phyloP scores from a whole-genome alignment of 73 alveolate genomes.

The Tetrahymena elliotti region DNA sequence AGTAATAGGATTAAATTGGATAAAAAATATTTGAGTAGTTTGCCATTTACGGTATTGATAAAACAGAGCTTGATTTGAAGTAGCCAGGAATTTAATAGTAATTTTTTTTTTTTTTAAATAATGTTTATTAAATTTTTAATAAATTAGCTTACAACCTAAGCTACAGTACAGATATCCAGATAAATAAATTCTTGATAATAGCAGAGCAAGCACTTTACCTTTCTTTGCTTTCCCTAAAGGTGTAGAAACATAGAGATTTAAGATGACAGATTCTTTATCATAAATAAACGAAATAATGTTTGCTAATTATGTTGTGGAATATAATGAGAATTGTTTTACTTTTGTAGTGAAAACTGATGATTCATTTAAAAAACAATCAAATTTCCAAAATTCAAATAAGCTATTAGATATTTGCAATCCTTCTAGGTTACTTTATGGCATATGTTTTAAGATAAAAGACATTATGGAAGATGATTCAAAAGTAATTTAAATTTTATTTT shows the following conservation, averaged over 20 bases:
- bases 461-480: neutral
- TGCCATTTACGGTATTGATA: neutral
- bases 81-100: neutral
- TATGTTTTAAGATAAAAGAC: neutral
- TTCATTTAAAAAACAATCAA: neutral
- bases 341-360: neutral
- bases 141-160: neutral
- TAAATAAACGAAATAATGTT: neutral
- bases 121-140: neutral
- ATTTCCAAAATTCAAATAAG: neutral
- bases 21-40: neutral
- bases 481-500: neutral
- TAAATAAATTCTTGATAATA: neutral
- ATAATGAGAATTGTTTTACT: neutral
- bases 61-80: neutral
- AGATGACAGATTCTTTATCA: neutral
- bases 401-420: neutral
- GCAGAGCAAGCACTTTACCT: neutral
- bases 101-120: neutral
- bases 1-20: neutral
- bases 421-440: neutral
- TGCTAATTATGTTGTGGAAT: neutral
- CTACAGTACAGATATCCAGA: neutral
- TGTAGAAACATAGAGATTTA: neutral
- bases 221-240: neutral